Evolutionary conservation across 1,284 basidiomycete genomes (phyloP), one percentile per base, ranked within the genome.

Genomic region (Meira miltonrushii): DNA sequence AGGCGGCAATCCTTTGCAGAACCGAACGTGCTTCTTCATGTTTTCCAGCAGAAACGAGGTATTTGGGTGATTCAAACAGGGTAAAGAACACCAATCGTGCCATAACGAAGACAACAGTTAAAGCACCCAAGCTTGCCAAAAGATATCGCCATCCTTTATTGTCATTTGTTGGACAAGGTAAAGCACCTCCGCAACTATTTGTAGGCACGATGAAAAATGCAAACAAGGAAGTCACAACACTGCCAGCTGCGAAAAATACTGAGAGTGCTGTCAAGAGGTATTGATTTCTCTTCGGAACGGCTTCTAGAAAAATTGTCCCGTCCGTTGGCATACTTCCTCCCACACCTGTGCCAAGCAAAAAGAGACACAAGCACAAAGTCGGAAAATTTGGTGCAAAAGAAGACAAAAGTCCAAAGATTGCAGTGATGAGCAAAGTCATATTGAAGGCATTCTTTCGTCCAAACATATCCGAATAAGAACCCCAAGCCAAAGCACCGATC

Each of bases 241-340:
- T 58, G 1, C 74, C 74, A 2, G 61, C 58, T 2, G 67, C 75
- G 37, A 67, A 80, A 68, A 97, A 98, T 19, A 95, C 85, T 5
- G 91, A 94, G n/a, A 97, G 84, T 0, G 89, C 89, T 0, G 93
- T 97, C 51, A 97, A 87, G 39, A 96, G 85, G 77, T 93, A 93
- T 72, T 93, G 87, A 69, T 92, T 92, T 17, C 85, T 85, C 67
- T 88, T 86, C 0, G 94, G 94, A 80, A 96, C 87, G 71, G 95
- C 92, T 78, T 98, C 94, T 3, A 96, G 83, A 54, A 97, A 85
- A 5, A 95, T 85, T 0, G 92, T 95, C 2, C 93, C 93, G 71
- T 97, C 93, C 0, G 92, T 96, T 0, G 93, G 94, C 91, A 96
- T 94, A 44, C 68, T 71, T 0, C 79, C 80, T 0, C 90, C 91